Evolutionary conservation across 305 asterid genomes (phyloP).

Genomic region (Rubia balearica): DNA sequence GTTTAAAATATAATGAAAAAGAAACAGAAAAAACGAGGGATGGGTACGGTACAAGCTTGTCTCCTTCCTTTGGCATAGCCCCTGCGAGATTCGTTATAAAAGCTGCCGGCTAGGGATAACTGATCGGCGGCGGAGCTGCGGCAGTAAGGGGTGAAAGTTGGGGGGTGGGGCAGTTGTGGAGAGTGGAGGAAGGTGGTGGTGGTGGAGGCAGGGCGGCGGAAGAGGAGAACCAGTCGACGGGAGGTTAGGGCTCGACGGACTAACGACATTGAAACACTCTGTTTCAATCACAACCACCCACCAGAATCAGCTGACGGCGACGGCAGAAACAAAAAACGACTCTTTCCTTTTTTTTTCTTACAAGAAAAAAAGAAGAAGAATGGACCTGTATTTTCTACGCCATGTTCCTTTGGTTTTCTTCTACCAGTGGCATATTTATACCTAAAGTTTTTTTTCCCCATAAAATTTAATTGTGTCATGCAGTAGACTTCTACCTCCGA

Average conservation of each 20-base stretch:
- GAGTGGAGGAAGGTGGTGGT: background rate
- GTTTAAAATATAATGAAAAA: background rate
- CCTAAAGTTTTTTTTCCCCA: too few species aligned
- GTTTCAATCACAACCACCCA: background rate
- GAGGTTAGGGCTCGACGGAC: constrained; percentile 5
- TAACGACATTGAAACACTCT: background rate
- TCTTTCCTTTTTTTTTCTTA: too few species aligned
- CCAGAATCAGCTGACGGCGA: background rate
- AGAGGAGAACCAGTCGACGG: background rate
- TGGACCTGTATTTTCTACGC: too few species aligned
- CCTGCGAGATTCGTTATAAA: constrained; percentile 35
- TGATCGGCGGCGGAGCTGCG: constrained; percentile 22
- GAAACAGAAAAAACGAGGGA: background rate
- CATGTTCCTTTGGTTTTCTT: too few species aligned
- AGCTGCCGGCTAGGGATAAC: constrained; percentile 19
- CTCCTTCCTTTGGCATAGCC: constrained; percentile 75
- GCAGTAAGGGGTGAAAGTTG: constrained; percentile 22
- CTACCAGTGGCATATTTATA: too few species aligned
- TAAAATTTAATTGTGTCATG: too few species aligned
- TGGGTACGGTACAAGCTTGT: constrained; percentile 35
- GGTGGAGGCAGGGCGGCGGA: background rate
- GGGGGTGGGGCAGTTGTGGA: background rate
- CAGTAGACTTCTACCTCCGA: too few species aligned
- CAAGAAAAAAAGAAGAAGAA: too few species aligned
- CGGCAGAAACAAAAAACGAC: too few species aligned